Evolutionary conservation across 2,329 filamentous ascomycete genomes (phyloP).

Genomic region (Trichoderma sp.): DNA sequence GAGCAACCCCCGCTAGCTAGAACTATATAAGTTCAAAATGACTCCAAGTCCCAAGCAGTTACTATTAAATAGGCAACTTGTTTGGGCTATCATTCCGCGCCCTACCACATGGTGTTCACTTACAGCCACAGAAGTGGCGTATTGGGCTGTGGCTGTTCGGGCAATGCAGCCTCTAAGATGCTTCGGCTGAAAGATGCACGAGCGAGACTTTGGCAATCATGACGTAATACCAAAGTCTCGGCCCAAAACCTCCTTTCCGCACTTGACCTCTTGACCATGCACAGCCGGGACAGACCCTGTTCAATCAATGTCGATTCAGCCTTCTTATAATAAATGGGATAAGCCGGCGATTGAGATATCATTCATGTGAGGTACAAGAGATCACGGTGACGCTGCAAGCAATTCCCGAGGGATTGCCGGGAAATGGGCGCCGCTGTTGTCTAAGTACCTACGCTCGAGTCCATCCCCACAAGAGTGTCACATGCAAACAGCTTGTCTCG

Average conservation of each 20-base stretch:
- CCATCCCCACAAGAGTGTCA: slow-evolving; percentile 1
- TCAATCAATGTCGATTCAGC: neutral
- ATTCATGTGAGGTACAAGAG: neutral
- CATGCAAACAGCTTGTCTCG: neutral
- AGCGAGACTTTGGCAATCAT: neutral
- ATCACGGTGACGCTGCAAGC: neutral
- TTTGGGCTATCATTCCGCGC: too few relatives aligned
- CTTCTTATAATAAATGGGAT: neutral
- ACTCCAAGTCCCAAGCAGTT: too few relatives aligned
- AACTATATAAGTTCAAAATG: too few relatives aligned
- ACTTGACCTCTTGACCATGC: neutral
- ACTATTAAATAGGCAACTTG: too few relatives aligned
- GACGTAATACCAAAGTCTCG: slow-evolving; percentile 14
- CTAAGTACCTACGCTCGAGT: neutral
- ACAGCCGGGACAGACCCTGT: neutral
- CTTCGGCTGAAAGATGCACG: neutral
- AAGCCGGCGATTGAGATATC: neutral
- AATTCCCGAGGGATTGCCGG: slow-evolving; percentile 3
- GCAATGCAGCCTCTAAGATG: neutral
- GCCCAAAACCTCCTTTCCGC: neutral
- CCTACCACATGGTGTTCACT: neutral
- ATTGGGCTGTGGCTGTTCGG: too few relatives aligned
- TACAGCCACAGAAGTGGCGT: slow-evolving; percentile 1
- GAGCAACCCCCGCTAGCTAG: too few relatives aligned
- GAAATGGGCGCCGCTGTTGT: neutral